phyloP scores from a whole-genome alignment of 352 stramenopile species.

The Globisporangium sylvaticum region DNA sequence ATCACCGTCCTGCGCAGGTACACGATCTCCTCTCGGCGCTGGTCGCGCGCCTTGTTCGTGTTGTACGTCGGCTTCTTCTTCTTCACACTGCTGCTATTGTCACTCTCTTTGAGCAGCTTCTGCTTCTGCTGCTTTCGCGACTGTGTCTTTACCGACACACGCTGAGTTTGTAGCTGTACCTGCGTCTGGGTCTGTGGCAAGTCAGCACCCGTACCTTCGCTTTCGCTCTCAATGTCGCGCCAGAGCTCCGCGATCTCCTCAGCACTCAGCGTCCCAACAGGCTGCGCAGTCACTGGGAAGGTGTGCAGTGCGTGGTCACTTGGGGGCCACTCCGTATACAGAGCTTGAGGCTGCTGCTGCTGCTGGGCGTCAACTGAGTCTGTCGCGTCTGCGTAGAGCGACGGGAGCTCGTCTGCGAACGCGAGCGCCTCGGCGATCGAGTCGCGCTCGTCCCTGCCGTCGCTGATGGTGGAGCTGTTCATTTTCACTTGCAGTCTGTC shows the following conservation, averaged over 20 bases:
- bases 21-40: constrained; percentile 32
- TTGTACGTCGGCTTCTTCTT: background rate
- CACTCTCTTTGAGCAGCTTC: background rate
- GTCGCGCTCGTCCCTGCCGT: background rate
- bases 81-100: background rate
- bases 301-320: background rate
- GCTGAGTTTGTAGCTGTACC: background rate
- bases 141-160: background rate
- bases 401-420: background rate
- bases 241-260: background rate
- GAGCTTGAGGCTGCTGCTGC: background rate
- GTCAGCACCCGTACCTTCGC: background rate
- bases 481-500: background rate
- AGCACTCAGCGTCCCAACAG: background rate
- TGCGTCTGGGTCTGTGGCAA: too few species aligned
- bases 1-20: constrained; percentile 29
- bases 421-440: background rate
- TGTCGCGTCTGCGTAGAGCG: background rate
- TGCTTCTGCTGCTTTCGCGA: background rate
- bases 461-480: background rate
- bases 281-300: background rate
- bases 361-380: background rate
- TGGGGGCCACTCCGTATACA: too few species aligned
- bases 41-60: constrained; percentile 18
- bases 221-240: background rate